Evolutionary conservation across 2,329 filamentous ascomycete genomes (phyloP).

Genomic region (Aspergillus brunneoviolaceus): DNA sequence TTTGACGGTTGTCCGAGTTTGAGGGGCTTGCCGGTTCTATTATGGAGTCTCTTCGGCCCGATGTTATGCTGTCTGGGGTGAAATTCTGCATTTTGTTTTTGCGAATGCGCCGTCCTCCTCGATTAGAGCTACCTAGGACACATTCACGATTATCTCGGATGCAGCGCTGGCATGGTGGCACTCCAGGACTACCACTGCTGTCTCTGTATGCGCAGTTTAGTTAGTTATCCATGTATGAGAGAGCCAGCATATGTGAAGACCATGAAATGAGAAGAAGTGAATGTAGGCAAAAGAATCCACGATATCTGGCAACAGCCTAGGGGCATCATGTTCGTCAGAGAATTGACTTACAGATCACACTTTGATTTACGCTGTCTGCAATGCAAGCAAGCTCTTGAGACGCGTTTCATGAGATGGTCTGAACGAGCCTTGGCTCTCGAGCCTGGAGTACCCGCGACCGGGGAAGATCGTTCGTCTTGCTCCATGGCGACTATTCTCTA

Average conservation of each 20-base stretch:
- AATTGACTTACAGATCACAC: slow-evolving; percentile 50
- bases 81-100: slow-evolving; percentile 49
- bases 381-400: slow-evolving; percentile 50
- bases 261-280: neutral
- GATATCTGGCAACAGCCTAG: neutral
- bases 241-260: neutral
- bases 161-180: slow-evolving; percentile 59
- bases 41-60: slow-evolving; percentile 29
- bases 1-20: slow-evolving; percentile 27
- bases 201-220: slow-evolving; percentile 29
- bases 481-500: slow-evolving; percentile 12
- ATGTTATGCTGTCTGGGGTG: slow-evolving; percentile 25
- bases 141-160: slow-evolving; percentile 59
- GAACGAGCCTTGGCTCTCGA: slow-evolving; percentile 24
- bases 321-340: neutral
- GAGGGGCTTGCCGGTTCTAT: slow-evolving; percentile 26
- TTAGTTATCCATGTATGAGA: slow-evolving; percentile 1
- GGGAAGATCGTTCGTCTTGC: slow-evolving; percentile 19
- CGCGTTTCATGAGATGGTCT: slow-evolving; percentile 43
- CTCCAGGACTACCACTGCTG: slow-evolving; percentile 49
- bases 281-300: neutral
- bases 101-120: slow-evolving; percentile 58
- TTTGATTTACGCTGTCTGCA: slow-evolving; percentile 52
- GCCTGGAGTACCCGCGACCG: slow-evolving; percentile 11
- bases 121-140: slow-evolving; percentile 59